Percentiles rank a stretch among this genome's conserved stretches.
Evolutionary conservation across 176 grass and related monocot species (phyloP).

Genomic region (Paspalum vaginatum): DNA sequence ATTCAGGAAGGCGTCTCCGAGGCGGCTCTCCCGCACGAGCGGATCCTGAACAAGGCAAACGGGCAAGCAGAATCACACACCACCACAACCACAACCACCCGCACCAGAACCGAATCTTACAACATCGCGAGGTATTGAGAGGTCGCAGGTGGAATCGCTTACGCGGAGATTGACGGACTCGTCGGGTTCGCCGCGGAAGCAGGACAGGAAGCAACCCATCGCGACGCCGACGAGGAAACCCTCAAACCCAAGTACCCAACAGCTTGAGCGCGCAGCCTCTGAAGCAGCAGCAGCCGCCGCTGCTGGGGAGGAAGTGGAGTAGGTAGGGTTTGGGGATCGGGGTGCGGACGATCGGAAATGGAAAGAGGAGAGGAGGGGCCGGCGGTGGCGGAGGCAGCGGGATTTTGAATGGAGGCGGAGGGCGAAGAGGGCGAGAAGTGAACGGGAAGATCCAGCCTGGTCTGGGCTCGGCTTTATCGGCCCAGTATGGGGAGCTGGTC

Average conservation of each 20-base stretch:
- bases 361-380: neutral
- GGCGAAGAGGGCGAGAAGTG: slow-evolving; percentile 20
- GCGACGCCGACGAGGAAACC: neutral
- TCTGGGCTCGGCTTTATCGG: neutral
- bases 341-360: slow-evolving; percentile 7
- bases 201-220: slow-evolving; percentile 77
- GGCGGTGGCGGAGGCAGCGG: neutral
- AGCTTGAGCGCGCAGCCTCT: too few relatives aligned
- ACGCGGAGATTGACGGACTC: slow-evolving; percentile 12
- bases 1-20: slow-evolving; percentile 51
- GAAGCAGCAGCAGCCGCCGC: neutral
- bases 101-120: neutral
- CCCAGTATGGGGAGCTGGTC: neutral
- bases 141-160: neutral
- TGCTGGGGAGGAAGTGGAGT: neutral
- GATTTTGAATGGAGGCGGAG: slow-evolving; percentile 40
- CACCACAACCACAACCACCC: neutral
- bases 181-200: slow-evolving; percentile 43
- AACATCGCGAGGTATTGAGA: neutral
- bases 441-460: neutral
- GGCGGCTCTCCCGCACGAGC: slow-evolving; percentile 34
- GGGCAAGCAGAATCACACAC: neutral
- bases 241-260: too few relatives aligned
- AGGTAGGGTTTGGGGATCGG: slow-evolving; percentile 27
- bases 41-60: slow-evolving; percentile 45